Evolutionary conservation across 305 asterid genomes (phyloP).

Genomic region (Rubia balearica): DNA sequence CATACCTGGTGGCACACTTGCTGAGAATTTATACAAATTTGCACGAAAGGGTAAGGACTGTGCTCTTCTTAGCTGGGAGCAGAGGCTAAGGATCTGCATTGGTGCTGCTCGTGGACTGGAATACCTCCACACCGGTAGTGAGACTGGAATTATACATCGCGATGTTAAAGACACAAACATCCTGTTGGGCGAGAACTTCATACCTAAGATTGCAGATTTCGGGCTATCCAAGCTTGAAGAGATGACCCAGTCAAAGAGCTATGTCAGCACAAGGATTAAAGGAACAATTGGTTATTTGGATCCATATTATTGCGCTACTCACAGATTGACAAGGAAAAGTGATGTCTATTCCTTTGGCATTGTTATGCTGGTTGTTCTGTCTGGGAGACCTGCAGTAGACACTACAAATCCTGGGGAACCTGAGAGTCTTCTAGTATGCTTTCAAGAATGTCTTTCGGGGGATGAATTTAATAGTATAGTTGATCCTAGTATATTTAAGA

Average conservation of each 20-base stretch:
- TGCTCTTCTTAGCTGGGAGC: slow-evolving; percentile 36
- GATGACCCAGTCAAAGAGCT: slow-evolving; percentile 18
- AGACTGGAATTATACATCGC: slow-evolving; percentile 37
- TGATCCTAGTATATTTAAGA: slow-evolving; percentile 11
- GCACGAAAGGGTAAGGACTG: not conserved
- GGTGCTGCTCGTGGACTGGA: slow-evolving; percentile 46
- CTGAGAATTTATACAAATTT: slow-evolving; percentile 12
- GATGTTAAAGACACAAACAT: slow-evolving; percentile 46
- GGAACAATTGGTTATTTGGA: slow-evolving; percentile 39
- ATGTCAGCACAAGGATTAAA: slow-evolving; percentile 27
- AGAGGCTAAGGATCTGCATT: slow-evolving; percentile 39
- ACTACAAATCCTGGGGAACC: slow-evolving; percentile 20
- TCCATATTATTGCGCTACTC: slow-evolving; percentile 26
- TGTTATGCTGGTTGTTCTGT: slow-evolving; percentile 39
- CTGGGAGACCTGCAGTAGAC: slow-evolving; percentile 38
- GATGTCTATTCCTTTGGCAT: slow-evolving; percentile 48
- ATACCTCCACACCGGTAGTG: slow-evolving; percentile 50
- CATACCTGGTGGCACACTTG: slow-evolving; percentile 21
- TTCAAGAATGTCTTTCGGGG: slow-evolving; percentile 17
- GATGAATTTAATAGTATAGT: slow-evolving; percentile 30
- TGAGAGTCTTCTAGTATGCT: slow-evolving; percentile 21
- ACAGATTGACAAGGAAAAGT: slow-evolving; percentile 27
- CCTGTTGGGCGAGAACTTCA: slow-evolving; percentile 30
- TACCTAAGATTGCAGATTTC: slow-evolving; percentile 44
- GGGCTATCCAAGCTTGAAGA: slow-evolving; percentile 35